Conservation (phyloP, 2,329 filamentous ascomycete species). For the Phialocephala subalpina region DNA sequence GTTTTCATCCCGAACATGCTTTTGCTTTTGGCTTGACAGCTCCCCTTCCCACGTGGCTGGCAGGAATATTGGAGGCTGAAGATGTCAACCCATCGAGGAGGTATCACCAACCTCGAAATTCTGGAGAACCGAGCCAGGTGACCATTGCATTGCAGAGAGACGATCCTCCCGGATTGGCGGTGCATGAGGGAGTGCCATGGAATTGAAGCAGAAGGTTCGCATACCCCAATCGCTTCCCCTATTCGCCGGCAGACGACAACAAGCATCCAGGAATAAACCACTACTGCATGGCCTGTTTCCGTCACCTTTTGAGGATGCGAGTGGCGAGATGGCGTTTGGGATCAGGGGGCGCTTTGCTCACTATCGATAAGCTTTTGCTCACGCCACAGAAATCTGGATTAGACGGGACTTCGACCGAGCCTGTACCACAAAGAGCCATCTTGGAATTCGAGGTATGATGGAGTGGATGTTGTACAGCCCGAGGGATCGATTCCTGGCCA, state of each 20-base stretch:
- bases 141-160: background rate
- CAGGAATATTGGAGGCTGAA: slow-evolving; percentile 2
- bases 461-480: background rate
- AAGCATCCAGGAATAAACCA: slow-evolving; percentile 16
- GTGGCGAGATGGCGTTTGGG: background rate
- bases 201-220: background rate
- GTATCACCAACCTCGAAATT: background rate
- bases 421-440: background rate
- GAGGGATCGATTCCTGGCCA: background rate
- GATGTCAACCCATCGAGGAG: background rate
- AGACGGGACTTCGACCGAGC: background rate
- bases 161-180: slow-evolving; percentile 24
- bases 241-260: slow-evolving; percentile 9
- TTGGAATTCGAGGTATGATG: background rate
- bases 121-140: background rate
- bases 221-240: slow-evolving; percentile 8
- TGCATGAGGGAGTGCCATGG: slow-evolving; percentile 21
- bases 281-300: slow-evolving; percentile 11
- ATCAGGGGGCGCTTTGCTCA: background rate
- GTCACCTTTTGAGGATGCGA: background rate
- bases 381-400: background rate
- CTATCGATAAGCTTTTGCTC: slow-evolving; percentile 14
- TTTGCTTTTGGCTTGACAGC: slow-evolving; percentile 3
- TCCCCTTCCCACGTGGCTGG: background rate
- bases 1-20: slow-evolving; percentile 4